Evolutionary conservation across 768 basidiomycete genomes (phyloP).

Genomic region (Cubamyces sp.): DNA sequence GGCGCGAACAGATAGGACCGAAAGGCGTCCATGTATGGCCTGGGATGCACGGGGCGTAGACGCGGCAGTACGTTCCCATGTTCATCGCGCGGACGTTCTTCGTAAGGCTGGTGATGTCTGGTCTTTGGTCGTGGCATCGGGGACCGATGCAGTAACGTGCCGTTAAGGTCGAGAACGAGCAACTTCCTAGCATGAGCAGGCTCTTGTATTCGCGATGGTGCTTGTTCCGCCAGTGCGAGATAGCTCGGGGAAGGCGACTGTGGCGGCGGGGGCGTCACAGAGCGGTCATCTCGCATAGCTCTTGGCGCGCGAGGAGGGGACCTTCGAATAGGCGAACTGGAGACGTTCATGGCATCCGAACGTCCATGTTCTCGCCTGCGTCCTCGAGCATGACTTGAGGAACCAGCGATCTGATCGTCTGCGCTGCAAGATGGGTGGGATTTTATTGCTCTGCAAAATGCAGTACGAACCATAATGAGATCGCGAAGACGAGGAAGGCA

Average conservation of each 20-base stretch:
- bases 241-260: conserved; percentile 41
- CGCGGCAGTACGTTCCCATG: conserved; percentile 24
- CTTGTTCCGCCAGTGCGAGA: conserved; percentile 37
- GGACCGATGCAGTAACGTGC: conserved; percentile 69
- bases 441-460: not conserved
- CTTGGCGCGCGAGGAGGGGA: conserved; percentile 1
- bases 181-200: conserved; percentile 55
- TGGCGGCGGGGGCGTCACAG: conserved; percentile 27
- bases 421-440: conserved; percentile 1
- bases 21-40: conserved; percentile 71
- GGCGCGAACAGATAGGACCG: conserved; percentile 64
- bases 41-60: conserved; percentile 51
- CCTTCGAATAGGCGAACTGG: not conserved
- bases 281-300: conserved; percentile 12
- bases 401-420: not conserved
- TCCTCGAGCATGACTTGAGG: not conserved
- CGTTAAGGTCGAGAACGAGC: conserved; percentile 76
- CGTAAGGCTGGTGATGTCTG: not conserved
- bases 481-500: conserved; percentile 7
- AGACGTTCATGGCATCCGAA: not conserved
- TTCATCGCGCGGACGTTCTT: conserved; percentile 16
- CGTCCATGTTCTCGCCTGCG: not conserved
- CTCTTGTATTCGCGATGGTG: conserved; percentile 34
- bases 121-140: conserved; percentile 23
- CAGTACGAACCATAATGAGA: conserved; percentile 19